Conservation (phyloP, 495 filamentous ascomycete species). For the Tuber brumale region DNA sequence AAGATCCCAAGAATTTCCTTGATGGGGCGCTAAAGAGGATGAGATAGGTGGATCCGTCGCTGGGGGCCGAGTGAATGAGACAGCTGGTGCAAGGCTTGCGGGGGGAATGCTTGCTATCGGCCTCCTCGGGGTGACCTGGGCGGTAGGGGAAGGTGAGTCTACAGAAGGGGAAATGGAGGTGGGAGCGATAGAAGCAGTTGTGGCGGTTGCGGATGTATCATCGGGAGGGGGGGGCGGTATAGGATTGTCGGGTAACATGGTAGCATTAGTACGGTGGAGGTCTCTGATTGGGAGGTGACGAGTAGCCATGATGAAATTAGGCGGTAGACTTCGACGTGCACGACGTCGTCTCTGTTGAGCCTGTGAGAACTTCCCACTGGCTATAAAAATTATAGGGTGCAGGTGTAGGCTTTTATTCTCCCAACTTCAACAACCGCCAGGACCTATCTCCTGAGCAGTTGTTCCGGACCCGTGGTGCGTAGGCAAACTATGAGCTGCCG, state of each 20-base stretch:
- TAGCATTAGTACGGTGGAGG: conserved; percentile 25
- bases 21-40: conserved; percentile 12
- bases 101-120: not conserved
- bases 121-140: not conserved
- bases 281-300: conserved; percentile 35
- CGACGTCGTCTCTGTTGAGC: not conserved
- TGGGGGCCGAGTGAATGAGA: conserved; percentile 10
- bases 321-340: conserved; percentile 18
- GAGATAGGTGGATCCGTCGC: conserved; percentile 16
- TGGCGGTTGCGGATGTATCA: conserved; percentile 9
- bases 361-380: conserved; percentile 4
- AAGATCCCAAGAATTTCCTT: conserved; percentile 13
- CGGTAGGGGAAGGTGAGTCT: not conserved
- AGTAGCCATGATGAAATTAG: conserved; percentile 11
- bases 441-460: conserved; percentile 5
- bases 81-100: not conserved
- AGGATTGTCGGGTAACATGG: conserved; percentile 14
- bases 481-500: not conserved
- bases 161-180: not conserved
- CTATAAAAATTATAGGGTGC: conserved; percentile 4
- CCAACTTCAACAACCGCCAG: not conserved
- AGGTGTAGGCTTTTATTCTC: not conserved
- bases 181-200: conserved; percentile 6
- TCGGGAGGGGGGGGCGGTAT: conserved; percentile 7
- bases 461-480: not conserved